Percentiles rank a stretch among this genome's conserved stretches.
Evolutionary conservation across 148 eudicot genomes (phyloP).

Genomic region (Rhododendron ferrugineum): DNA sequence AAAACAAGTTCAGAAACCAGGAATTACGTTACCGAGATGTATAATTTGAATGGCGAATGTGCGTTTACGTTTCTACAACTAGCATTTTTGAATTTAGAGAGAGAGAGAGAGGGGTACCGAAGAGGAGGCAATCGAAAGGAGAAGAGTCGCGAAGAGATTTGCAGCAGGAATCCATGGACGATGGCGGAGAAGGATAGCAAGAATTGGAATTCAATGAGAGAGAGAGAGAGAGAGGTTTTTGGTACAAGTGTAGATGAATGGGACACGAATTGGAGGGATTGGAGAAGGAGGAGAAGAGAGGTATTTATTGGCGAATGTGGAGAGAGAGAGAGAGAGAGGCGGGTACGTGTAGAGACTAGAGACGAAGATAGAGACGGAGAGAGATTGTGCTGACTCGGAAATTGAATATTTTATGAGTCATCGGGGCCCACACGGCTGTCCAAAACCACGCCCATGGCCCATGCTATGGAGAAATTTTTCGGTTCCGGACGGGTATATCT

Average conservation of each 20-base stretch:
- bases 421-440: neutral
- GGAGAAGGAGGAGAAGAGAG: neutral
- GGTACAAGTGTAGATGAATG: neutral
- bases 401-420: neutral
- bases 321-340: neutral
- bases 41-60: neutral
- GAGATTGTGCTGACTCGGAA: neutral
- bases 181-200: neutral
- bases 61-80: neutral
- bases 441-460: neutral
- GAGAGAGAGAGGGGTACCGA: conserved; percentile 32
- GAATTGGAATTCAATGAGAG: neutral
- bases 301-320: neutral
- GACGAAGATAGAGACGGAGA: neutral
- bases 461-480: no score
- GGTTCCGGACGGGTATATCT: rapidly evolving
- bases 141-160: conserved; percentile 42
- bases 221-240: neutral
- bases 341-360: neutral
- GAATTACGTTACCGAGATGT: neutral
- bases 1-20: neutral
- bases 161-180: conserved; percentile 38
- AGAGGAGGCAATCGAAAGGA: conserved; percentile 53
- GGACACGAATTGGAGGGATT: neutral
- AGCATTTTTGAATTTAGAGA: neutral